Conservation (phyloP, 495 filamentous ascomycete genomes). For the Acidiella bohemica region DNA sequence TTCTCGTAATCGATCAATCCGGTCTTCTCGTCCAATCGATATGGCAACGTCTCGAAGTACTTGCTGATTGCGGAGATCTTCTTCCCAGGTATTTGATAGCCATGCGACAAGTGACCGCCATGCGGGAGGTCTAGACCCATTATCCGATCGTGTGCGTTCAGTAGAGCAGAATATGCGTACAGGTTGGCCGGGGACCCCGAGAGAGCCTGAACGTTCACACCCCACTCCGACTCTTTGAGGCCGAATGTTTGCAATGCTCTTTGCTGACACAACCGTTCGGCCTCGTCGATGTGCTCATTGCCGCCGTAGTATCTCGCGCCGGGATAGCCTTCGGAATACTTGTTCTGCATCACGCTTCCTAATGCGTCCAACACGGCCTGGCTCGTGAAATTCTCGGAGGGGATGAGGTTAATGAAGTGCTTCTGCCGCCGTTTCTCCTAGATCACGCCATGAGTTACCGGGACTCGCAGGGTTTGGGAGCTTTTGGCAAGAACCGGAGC, state of each 20-base stretch:
- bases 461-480: too few species aligned
- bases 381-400: conserved; percentile 97
- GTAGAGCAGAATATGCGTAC: conserved; percentile 84
- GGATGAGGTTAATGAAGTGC: conserved; percentile 96
- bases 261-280: conserved; percentile 78
- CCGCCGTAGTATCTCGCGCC: conserved; percentile 95
- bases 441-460: too few species aligned
- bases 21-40: conserved; percentile 79
- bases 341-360: conserved; percentile 98
- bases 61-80: conserved; percentile 98
- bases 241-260: conserved; percentile 79
- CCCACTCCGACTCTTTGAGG: conserved; percentile 77
- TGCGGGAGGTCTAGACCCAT: conserved; percentile 97
- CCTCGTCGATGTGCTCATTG: conserved; percentile 87
- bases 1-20: conserved; percentile 95
- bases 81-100: conserved; percentile 94
- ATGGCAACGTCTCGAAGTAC: conserved; percentile 96
- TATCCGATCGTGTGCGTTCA: conserved; percentile 82
- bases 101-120: conserved; percentile 91
- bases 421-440: conserved; percentile 94
- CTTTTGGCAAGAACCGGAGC: too few species aligned
- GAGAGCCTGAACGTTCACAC: conserved; percentile 91
- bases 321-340: conserved; percentile 97
- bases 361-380: conserved; percentile 92
- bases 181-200: conserved; percentile 94